These are phyloP conservation scores for Saturnispora gosingensis DNA, from an alignment of 805 yeast genomes.

Conservation along the genomic window DNA sequence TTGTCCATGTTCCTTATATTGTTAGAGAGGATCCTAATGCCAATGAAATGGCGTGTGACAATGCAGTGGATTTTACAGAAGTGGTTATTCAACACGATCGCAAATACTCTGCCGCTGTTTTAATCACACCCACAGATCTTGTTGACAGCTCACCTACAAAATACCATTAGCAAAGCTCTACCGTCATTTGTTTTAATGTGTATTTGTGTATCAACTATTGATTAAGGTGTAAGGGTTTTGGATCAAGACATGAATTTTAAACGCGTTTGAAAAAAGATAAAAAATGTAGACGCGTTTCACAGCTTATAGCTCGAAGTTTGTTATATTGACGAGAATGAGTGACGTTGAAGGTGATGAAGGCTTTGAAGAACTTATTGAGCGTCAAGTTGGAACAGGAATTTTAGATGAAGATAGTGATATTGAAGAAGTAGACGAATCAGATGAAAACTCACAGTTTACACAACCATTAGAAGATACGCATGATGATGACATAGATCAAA, in stretches of 20 bases:
- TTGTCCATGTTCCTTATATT: not conserved
- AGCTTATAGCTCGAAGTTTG: not conserved
- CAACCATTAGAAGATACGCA: slow-evolving; percentile 4
- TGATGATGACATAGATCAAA: not conserved
- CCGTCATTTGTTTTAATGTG: not conserved
- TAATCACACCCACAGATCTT: not conserved
- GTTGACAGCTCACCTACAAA: not conserved
- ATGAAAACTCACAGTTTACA: not conserved
- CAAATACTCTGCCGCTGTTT: slow-evolving; percentile 2
- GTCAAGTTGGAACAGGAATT: not conserved
- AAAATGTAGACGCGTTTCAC: not conserved
- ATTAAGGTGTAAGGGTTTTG: not conserved
- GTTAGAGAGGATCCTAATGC: slow-evolving; percentile 4
- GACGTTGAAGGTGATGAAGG: slow-evolving; percentile 13
- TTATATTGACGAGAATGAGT: not conserved
- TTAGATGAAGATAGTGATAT: slow-evolving; percentile 6
- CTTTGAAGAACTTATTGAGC: slow-evolving; percentile 15
- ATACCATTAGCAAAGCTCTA: not conserved
- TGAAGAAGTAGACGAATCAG: not conserved
- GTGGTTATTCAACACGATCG: not conserved
- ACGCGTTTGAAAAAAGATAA: not conserved
- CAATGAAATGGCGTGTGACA: slow-evolving; percentile 5
- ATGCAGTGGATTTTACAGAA: slow-evolving; percentile 2
- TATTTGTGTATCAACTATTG: not conserved
- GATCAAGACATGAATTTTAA: not conserved